Percentiles rank a stretch among this genome's conserved stretches.
These are phyloP conservation scores for Amniculicola lignicola DNA, from an alignment of 495 filamentous ascomycete genomes.

Conservation along the genomic window DNA sequence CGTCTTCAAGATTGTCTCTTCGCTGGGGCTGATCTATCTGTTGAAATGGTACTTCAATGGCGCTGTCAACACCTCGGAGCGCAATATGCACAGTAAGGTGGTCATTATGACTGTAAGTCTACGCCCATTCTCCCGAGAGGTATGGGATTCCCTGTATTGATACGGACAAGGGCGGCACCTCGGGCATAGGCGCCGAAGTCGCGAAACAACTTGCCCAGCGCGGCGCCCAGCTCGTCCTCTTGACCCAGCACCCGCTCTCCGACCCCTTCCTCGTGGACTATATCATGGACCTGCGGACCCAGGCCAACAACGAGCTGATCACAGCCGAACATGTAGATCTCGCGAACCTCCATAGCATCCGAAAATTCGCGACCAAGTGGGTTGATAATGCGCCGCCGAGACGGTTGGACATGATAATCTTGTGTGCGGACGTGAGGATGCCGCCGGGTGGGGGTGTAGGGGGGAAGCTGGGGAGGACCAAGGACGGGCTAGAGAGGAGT, in stretches of 20 bases:
- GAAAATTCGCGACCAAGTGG: slow-evolving; percentile 96
- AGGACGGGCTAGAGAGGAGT: slow-evolving; percentile 78
- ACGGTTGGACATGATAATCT: slow-evolving; percentile 87
- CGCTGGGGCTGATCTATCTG: slow-evolving; percentile 57
- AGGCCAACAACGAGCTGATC: slow-evolving; percentile 82
- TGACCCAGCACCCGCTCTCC: slow-evolving; percentile 73
- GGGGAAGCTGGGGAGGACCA: slow-evolving; percentile 50
- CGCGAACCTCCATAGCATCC: slow-evolving; percentile 77
- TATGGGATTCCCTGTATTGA: no score
- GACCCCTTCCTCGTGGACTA: slow-evolving; percentile 90
- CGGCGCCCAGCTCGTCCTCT: slow-evolving; percentile 86
- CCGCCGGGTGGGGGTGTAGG: slow-evolving; percentile 54
- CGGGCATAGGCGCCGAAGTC: slow-evolving; percentile 80
- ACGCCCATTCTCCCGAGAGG: no score
- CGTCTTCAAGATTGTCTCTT: slow-evolving; percentile 57
- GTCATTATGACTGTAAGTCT: slow-evolving; percentile 77
- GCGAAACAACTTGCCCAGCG: slow-evolving; percentile 70
- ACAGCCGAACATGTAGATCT: slow-evolving; percentile 95
- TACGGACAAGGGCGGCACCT: slow-evolving; percentile 92
- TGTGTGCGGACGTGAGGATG: slow-evolving; percentile 75
- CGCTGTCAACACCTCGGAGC: slow-evolving; percentile 69
- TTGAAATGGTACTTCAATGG: slow-evolving; percentile 79
- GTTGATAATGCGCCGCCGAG: slow-evolving; percentile 91
- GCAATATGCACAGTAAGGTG: slow-evolving; percentile 87
- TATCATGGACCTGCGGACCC: slow-evolving; percentile 78